Conservation (phyloP, 2,329 filamentous ascomycete species). For the Fusarium fracticaudum region DNA sequence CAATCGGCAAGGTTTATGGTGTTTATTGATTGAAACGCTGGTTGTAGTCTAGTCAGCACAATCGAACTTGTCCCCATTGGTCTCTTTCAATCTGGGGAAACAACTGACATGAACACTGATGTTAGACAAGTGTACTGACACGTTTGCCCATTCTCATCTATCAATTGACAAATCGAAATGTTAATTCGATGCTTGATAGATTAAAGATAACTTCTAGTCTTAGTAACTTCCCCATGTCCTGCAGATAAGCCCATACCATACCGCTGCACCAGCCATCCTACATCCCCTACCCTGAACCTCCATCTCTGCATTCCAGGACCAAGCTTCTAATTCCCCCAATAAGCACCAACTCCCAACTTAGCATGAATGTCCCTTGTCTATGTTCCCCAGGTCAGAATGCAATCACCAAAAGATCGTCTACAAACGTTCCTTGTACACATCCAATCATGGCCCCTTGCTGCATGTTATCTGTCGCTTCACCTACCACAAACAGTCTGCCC, state of each 20-base stretch:
- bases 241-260: neutral
- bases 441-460: slow-evolving; percentile 18
- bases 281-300: slow-evolving; percentile 13
- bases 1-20: neutral
- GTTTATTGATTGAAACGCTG: neutral
- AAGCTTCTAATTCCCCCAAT: slow-evolving; percentile 4
- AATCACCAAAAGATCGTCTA: slow-evolving; percentile 7
- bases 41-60: slow-evolving; percentile 35
- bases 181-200: neutral
- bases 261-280: neutral
- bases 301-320: neutral
- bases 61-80: slow-evolving; percentile 36
- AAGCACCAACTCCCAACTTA: neutral
- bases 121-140: neutral
- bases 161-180: neutral
- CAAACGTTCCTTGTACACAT: slow-evolving; percentile 17
- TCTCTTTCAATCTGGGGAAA: neutral
- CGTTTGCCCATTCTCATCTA: neutral
- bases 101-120: neutral
- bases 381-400: neutral
- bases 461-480: slow-evolving; percentile 26
- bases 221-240: neutral
- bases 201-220: neutral
- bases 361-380: neutral
- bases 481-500: slow-evolving; percentile 27